Conservation (phyloP, 192 early-diverging fungal genomes). For the Coemansia sp. region DNA sequence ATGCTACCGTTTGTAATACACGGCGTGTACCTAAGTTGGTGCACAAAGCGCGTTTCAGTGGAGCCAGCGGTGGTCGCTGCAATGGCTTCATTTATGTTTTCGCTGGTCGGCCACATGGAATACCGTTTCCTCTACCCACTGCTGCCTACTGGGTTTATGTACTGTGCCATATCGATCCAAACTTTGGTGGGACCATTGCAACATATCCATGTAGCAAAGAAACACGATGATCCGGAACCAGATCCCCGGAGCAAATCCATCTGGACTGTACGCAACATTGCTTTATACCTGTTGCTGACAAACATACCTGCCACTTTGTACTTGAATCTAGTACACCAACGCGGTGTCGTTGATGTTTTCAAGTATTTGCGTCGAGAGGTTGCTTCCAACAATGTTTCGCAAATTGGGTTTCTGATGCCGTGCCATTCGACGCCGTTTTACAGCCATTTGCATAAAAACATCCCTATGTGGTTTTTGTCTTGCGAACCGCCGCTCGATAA, state of each 20-base stretch:
- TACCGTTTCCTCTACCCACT: constrained; percentile 92
- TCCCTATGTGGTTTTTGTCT: constrained; percentile 81
- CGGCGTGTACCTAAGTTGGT: constrained; percentile 49
- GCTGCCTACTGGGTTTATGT: constrained; percentile 63
- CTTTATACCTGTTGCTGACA: constrained; percentile 58
- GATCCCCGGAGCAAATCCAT: background rate
- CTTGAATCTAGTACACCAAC: constrained; percentile 77
- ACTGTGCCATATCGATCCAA: constrained; percentile 53
- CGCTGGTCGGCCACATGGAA: constrained; percentile 86
- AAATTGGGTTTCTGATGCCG: constrained; percentile 86
- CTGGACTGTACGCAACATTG: constrained; percentile 13
- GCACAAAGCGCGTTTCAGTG: background rate
- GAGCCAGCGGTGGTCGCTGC: constrained; percentile 48
- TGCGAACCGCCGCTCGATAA: constrained; percentile 83
- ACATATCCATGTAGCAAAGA: background rate
- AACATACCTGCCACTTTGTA: constrained; percentile 71
- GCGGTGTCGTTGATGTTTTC: constrained; percentile 90
- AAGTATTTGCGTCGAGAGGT: constrained; percentile 62
- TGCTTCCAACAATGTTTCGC: constrained; percentile 1
- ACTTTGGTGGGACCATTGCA: constrained; percentile 29
- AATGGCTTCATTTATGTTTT: constrained; percentile 66
- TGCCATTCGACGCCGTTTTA: constrained; percentile 98
- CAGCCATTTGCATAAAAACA: constrained; percentile 69
- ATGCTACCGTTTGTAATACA: constrained; percentile 68
- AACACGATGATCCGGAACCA: background rate